phyloP scores from a whole-genome alignment of 164 flowering plant species.

The Santalum album region DNA sequence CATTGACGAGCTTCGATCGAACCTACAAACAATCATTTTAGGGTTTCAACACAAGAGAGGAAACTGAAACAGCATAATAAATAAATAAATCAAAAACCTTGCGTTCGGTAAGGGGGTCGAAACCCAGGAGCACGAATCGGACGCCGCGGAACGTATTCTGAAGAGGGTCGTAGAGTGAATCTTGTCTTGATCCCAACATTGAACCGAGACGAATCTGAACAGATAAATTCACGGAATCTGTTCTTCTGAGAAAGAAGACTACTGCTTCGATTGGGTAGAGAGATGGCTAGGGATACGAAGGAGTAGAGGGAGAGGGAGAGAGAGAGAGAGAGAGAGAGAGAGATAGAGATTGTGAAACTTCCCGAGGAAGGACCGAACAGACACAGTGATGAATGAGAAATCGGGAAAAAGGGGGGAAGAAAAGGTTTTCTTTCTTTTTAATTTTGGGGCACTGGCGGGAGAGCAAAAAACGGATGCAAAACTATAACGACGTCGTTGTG shows the following conservation, averaged over 20 bases:
- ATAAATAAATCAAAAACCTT: conserved; percentile 15
- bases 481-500: too few relatives aligned
- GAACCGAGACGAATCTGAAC: neutral
- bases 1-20: conserved; percentile 46
- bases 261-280: neutral
- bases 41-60: neutral
- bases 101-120: conserved; percentile 28
- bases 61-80: too few relatives aligned
- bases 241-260: neutral
- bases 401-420: neutral
- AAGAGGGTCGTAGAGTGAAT: neutral
- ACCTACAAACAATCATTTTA: conserved; percentile 23
- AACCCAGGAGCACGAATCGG: conserved; percentile 58
- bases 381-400: neutral
- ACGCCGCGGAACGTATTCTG: conserved; percentile 36
- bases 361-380: neutral
- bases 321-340: neutral
- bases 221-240: neutral
- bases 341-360: neutral
- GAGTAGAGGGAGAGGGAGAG: neutral
- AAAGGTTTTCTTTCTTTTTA: neutral
- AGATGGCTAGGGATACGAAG: neutral
- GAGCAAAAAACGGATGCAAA: neutral
- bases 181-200: neutral
- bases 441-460: neutral